A percentile compares a stretch with the other conserved stretches of the same genome.
Evolutionary conservation across 208 protist genomes (phyloP).

Genomic region (Crithidia thermophila): DNA sequence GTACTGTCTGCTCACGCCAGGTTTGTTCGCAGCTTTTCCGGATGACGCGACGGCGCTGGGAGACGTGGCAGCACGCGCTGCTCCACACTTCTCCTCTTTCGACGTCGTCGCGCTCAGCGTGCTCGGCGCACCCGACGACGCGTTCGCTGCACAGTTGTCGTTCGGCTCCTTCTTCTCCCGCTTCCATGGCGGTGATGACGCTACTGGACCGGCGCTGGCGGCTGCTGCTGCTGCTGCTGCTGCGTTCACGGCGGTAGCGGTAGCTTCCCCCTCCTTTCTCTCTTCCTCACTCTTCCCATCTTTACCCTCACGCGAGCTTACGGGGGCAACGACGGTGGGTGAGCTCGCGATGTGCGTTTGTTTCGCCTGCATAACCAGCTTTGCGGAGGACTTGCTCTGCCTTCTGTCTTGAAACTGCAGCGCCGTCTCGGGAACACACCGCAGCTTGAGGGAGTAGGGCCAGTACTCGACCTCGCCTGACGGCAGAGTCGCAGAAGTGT

Average conservation of each 20-base stretch:
- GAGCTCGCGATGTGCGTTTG: not conserved
- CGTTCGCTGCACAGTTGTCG: not conserved
- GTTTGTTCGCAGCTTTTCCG: not conserved
- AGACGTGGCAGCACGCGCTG: too few species aligned
- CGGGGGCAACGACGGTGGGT: not conserved
- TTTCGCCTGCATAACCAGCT: not conserved
- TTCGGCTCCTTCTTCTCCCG: not conserved
- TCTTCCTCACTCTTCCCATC: not conserved
- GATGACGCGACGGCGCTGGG: not conserved
- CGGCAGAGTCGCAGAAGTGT: too few species aligned
- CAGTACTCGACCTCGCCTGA: conserved; percentile 29
- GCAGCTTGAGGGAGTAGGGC: conserved; percentile 65
- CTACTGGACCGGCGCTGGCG: not conserved
- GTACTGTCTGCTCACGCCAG: not conserved
- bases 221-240: not conserved
- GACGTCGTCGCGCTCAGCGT: too few species aligned
- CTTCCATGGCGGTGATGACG: conserved; percentile 1
- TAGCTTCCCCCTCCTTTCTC: too few species aligned
- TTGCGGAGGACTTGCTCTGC: not conserved
- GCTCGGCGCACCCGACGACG: too few species aligned
- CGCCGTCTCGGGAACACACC: conserved; percentile 36
- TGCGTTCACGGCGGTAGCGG: not conserved
- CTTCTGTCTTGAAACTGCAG: conserved; percentile 3
- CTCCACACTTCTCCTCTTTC: too few species aligned
- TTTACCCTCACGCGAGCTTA: not conserved